A percentile compares a stretch with the other conserved stretches of the same genome.
Evolutionary conservation across 1,284 basidiomycete species (phyloP).

Genomic region (Sporisorium iseilematis-ciliati): DNA sequence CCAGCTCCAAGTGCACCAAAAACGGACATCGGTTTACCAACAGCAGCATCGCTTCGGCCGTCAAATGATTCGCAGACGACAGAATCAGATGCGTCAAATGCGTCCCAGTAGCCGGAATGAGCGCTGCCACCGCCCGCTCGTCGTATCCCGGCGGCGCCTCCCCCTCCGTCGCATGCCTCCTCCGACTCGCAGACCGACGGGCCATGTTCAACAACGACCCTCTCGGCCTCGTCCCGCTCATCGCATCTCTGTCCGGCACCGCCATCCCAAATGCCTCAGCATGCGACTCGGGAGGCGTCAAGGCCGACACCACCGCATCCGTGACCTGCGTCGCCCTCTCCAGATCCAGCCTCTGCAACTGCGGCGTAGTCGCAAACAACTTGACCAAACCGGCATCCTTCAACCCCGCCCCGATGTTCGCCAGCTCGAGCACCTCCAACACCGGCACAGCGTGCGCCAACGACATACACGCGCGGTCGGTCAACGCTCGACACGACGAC

Average conservation of each 20-base stretch:
- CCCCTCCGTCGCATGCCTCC: conserved; percentile 21
- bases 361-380: conserved; percentile 79
- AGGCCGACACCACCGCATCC: conserved; percentile 77
- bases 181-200: conserved; percentile 39
- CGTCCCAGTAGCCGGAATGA: conserved; percentile 73
- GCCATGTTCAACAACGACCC: conserved; percentile 32
- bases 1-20: conserved; percentile 55
- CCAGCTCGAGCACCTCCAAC: conserved; percentile 85
- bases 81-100: conserved; percentile 80
- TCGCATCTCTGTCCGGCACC: conserved; percentile 27
- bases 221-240: conserved; percentile 26
- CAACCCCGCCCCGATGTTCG: conserved; percentile 73
- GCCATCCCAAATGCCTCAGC: conserved; percentile 40
- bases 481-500: conserved; percentile 80
- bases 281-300: conserved; percentile 74
- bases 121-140: conserved; percentile 31
- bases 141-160: conserved; percentile 29
- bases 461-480: conserved; percentile 79
- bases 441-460: conserved; percentile 80
- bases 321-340: conserved; percentile 83
- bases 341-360: conserved; percentile 82
- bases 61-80: conserved; percentile 71
- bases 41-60: conserved; percentile 37
- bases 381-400: conserved; percentile 79
- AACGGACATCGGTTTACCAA: conserved; percentile 52